Percentiles rank a stretch among this genome's conserved stretches.
Evolutionary conservation across 805 yeast genomes (phyloP).

Genomic region (Cyberlindnera sargentensis): DNA sequence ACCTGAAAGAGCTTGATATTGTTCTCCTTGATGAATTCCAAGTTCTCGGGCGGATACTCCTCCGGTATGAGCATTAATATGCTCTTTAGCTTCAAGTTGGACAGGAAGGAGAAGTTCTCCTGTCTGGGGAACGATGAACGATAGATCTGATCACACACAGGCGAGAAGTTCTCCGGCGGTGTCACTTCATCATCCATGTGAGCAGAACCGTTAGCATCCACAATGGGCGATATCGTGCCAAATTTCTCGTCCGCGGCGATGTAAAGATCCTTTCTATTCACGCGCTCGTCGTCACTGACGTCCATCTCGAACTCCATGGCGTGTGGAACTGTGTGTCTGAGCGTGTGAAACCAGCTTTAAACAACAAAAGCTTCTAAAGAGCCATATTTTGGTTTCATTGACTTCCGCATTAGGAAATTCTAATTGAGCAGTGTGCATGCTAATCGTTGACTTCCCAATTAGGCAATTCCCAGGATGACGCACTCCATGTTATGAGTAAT

Average conservation of each 20-base stretch:
- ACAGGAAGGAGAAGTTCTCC: conserved; percentile 70
- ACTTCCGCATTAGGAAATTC: not conserved
- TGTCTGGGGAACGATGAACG: conserved; percentile 86
- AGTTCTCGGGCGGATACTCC: conserved; percentile 76
- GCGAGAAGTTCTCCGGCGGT: conserved; percentile 89
- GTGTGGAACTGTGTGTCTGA: not conserved
- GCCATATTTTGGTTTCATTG: not conserved
- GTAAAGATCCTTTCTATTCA: not conserved
- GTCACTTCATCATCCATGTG: conserved; percentile 18
- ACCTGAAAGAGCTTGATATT: conserved; percentile 72
- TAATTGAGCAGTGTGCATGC: not conserved
- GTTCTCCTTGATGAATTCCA: conserved; percentile 51
- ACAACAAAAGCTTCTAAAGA: not conserved
- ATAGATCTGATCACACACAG: conserved; percentile 72
- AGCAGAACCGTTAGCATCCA: conserved; percentile 18
- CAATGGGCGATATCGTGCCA: conserved; percentile 20
- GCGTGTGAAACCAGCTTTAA: no score
- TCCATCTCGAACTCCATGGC: not conserved
- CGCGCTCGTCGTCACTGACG: not conserved
- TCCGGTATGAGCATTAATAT: conserved; percentile 86
- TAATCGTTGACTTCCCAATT: not conserved
- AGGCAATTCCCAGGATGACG: not conserved
- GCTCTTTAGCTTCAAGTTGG: conserved; percentile 57
- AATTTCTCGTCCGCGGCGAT: conserved; percentile 4
- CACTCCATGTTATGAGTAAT: no score